phyloP scores from a whole-genome alignment of 179 eudicot species.

The Kewa caespitosa region DNA sequence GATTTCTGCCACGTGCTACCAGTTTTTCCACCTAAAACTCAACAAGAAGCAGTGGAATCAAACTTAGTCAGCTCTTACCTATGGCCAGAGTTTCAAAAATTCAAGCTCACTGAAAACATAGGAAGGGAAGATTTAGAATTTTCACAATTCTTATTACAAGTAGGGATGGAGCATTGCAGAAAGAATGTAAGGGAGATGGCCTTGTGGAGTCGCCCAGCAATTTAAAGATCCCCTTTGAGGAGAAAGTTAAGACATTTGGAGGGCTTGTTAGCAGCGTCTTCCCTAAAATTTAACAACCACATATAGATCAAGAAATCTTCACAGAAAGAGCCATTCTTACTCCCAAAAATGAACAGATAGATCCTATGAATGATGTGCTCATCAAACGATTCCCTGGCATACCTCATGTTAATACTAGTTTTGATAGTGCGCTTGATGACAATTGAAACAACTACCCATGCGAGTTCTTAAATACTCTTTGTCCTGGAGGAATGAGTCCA shows the following conservation, averaged over 20 bases:
- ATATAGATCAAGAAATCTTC: not conserved
- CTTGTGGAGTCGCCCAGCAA: not conserved
- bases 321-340: not conserved
- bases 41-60: slow-evolving; percentile 6
- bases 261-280: not conserved
- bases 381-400: not conserved
- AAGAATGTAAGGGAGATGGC: not conserved
- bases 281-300: not conserved
- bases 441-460: not conserved
- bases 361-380: not conserved
- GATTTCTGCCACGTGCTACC: slow-evolving; percentile 6
- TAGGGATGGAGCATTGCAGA: slow-evolving; percentile 27
- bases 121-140: slow-evolving; percentile 13
- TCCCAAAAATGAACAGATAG: slow-evolving; percentile 6
- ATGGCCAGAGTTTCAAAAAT: slow-evolving; percentile 3
- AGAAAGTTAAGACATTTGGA: not conserved
- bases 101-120: slow-evolving; percentile 16
- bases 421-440: not conserved
- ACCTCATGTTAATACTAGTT: too few species aligned
- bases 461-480: not conserved
- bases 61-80: slow-evolving; percentile 19
- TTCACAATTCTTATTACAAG: not conserved
- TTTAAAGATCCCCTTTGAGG: not conserved
- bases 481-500: not conserved
- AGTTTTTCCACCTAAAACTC: not conserved